A percentile compares a stretch with the other conserved stretches of the same genome.
Evolutionary conservation across 345 rosid genomes (phyloP).

Genomic region (Citrus hindsii): DNA sequence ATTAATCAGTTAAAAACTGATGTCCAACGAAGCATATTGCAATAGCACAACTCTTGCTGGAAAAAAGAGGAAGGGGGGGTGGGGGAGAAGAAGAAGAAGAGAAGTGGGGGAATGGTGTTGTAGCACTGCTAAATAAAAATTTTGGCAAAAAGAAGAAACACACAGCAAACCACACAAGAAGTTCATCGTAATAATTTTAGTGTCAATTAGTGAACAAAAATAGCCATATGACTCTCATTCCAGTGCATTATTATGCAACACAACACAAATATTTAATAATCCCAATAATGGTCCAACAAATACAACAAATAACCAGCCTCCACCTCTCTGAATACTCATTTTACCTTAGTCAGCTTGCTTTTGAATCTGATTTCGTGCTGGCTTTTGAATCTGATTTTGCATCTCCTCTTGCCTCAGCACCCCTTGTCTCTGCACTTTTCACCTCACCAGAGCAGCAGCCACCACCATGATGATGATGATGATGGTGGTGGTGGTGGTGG

Average conservation of each 20-base stretch:
- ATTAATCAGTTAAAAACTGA: neutral
- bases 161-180: neutral
- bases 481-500: conserved; percentile 50
- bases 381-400: conserved; percentile 55
- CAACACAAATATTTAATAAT: conserved; percentile 1
- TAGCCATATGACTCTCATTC: neutral
- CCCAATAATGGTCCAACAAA: neutral
- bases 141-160: neutral
- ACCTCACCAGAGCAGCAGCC: conserved; percentile 75
- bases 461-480: conserved; percentile 70
- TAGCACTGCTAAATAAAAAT: neutral
- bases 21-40: neutral
- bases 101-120: too few species aligned
- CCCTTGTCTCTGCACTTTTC: conserved; percentile 40
- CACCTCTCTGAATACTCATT: conserved; percentile 7
- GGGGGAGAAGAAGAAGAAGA: too few species aligned
- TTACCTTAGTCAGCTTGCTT: conserved; percentile 32
- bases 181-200: neutral
- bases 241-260: conserved; percentile 10
- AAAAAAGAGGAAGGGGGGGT: neutral
- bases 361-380: conserved; percentile 32
- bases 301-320: neutral
- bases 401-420: conserved; percentile 36
- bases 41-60: neutral
- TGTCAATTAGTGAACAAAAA: neutral